Evolutionary conservation across 2,329 filamentous ascomycete species (phyloP).

Genomic region (Pyrenophora teres): DNA sequence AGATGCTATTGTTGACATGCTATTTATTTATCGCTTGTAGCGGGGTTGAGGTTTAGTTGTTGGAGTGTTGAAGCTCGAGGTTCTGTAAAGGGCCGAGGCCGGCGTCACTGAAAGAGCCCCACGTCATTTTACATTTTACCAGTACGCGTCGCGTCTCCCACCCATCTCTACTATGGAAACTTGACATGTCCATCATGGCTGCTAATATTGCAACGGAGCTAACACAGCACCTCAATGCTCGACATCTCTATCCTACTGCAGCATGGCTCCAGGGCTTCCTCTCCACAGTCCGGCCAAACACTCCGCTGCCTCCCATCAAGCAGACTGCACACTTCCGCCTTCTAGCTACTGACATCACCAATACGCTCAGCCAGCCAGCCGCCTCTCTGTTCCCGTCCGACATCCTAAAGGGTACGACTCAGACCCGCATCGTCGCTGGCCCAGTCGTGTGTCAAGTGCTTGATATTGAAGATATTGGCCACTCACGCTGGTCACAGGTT

Average conservation of each 20-base stretch:
- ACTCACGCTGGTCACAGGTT: constrained; percentile 83
- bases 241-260: constrained; percentile 59
- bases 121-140: constrained; percentile 18
- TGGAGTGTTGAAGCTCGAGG: constrained; percentile 3
- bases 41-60: not conserved
- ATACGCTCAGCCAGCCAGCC: constrained; percentile 54
- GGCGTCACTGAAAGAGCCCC: constrained; percentile 18
- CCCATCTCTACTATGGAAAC: not conserved
- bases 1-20: constrained; percentile 65
- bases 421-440: constrained; percentile 61
- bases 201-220: constrained; percentile 46
- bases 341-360: constrained; percentile 75
- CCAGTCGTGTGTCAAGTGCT: constrained; percentile 80
- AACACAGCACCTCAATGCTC: constrained; percentile 60
- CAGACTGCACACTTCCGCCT: constrained; percentile 83
- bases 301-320: constrained; percentile 71
- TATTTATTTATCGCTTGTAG: not conserved
- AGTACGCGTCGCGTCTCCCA: constrained; percentile 28
- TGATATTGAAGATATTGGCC: constrained; percentile 81
- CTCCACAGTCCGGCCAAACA: constrained; percentile 57
- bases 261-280: constrained; percentile 70
- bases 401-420: constrained; percentile 59
- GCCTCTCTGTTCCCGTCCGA: constrained; percentile 62
- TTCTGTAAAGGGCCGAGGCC: constrained; percentile 28
- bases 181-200: constrained; percentile 27